A percentile compares a stretch with the other conserved stretches of the same genome.
These are phyloP conservation scores for Cladorrhinum samala DNA, from an alignment of 495 filamentous ascomycete species.

Conservation along the genomic window DNA sequence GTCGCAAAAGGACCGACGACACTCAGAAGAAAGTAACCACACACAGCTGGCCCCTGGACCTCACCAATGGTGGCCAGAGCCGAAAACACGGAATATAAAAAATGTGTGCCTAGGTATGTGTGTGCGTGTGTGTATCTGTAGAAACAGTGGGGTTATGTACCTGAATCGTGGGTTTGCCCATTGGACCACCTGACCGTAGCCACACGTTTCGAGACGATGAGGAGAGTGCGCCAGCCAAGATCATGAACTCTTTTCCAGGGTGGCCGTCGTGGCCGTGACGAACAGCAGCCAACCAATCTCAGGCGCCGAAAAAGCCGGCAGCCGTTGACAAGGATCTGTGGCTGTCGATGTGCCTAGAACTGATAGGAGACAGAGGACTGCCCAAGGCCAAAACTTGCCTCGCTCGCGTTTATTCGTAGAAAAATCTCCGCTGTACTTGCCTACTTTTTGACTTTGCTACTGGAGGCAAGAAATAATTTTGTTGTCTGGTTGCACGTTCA, in stretches of 20 bases:
- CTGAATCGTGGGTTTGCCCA: too few relatives aligned
- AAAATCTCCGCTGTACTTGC: conserved; percentile 7
- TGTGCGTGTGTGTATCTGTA: background rate
- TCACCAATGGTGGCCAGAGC: background rate
- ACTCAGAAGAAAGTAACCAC: background rate
- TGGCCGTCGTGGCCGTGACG: conserved; percentile 16
- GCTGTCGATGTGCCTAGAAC: conserved; percentile 7
- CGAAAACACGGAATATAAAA: background rate
- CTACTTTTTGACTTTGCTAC: too few relatives aligned
- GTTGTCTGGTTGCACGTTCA: background rate
- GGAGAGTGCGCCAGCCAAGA: conserved; percentile 29
- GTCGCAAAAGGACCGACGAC: background rate
- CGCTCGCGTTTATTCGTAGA: background rate
- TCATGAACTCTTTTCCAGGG: conserved; percentile 13
- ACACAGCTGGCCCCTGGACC: background rate
- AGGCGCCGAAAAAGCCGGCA: conserved; percentile 5
- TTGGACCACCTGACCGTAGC: conserved; percentile 4
- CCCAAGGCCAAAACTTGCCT: conserved; percentile 14
- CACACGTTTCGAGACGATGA: conserved; percentile 16
- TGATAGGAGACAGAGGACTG: conserved; percentile 14
- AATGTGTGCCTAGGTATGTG: too few relatives aligned
- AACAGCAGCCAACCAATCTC: conserved; percentile 24
- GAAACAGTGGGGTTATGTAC: background rate
- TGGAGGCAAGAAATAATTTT: background rate
- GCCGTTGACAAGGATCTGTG: conserved; percentile 17